Evolutionary conservation across 2,329 filamentous ascomycete species (phyloP).

Genomic region (Colletotrichum agaves): DNA sequence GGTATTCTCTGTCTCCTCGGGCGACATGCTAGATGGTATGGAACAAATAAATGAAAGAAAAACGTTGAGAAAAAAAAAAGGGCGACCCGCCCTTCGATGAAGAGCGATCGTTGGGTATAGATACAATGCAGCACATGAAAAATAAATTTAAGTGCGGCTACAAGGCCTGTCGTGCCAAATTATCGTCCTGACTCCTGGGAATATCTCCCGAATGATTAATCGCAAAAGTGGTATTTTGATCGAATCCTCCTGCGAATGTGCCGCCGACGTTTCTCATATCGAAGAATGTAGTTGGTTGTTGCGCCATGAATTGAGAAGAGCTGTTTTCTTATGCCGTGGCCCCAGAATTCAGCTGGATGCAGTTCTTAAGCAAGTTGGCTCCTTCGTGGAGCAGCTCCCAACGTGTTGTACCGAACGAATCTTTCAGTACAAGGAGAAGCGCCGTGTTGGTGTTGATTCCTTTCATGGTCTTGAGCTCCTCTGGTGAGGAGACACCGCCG

Average conservation of each 20-base stretch:
- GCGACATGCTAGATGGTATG: constrained; percentile 18
- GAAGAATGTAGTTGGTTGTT: neutral
- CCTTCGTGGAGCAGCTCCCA: constrained; percentile 96
- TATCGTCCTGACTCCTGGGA: constrained; percentile 6
- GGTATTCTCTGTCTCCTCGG: neutral
- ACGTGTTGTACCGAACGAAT: constrained; percentile 82
- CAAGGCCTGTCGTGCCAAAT: constrained; percentile 1
- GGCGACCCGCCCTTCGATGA: neutral
- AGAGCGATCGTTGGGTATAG: constrained; percentile 31
- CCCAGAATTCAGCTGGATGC: constrained; percentile 69
- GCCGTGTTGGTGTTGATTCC: constrained; percentile 87
- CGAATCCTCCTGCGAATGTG: constrained; percentile 8
- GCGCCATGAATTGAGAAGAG: no score
- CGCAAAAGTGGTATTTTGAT: constrained; percentile 31
- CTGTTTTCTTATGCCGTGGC: constrained; percentile 21
- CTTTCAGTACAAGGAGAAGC: constrained; percentile 81
- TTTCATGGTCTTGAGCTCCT: constrained; percentile 77
- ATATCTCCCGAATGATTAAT: constrained; percentile 13
- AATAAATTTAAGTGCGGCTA: neutral
- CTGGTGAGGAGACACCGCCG: constrained; percentile 77
- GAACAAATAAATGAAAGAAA: neutral
- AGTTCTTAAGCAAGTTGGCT: constrained; percentile 81
- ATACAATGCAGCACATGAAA: constrained; percentile 26
- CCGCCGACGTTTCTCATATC: neutral
- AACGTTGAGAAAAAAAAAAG: no score